A percentile compares a stretch with the other conserved stretches of the same genome.
These are phyloP conservation scores for Cutaneotrichosporon sp. DNA, from an alignment of 1,284 basidiomycete genomes.

Conservation along the genomic window DNA sequence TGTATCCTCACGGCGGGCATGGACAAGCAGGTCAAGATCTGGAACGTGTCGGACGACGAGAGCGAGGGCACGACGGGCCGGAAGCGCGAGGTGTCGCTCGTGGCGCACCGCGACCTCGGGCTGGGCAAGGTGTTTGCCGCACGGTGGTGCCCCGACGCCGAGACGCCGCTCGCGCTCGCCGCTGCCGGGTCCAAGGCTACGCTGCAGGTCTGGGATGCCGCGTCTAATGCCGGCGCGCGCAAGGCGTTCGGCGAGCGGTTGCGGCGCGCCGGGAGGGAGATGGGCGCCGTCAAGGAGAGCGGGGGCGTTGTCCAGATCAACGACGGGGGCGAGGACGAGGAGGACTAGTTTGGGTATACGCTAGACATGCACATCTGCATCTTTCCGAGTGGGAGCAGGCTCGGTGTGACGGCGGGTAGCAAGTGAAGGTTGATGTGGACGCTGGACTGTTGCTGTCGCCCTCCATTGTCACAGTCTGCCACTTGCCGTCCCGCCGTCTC, in stretches of 20 bases:
- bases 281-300: slow-evolving; percentile 63
- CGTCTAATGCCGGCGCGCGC: slow-evolving; percentile 71
- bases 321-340: slow-evolving; percentile 68
- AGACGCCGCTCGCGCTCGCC: slow-evolving; percentile 85
- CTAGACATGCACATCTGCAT: slow-evolving; percentile 4
- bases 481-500: too few relatives aligned
- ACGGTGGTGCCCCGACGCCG: slow-evolving; percentile 79
- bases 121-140: slow-evolving; percentile 94
- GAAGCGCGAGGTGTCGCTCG: slow-evolving; percentile 80
- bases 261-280: slow-evolving; percentile 64
- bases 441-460: too few relatives aligned
- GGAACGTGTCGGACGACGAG: slow-evolving; percentile 77
- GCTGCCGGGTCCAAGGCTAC: slow-evolving; percentile 92
- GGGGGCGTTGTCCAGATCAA: slow-evolving; percentile 68
- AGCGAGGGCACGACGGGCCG: slow-evolving; percentile 56
- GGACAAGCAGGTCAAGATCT: slow-evolving; percentile 91
- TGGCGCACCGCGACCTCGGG: slow-evolving; percentile 87
- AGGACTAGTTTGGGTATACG: slow-evolving; percentile 55
- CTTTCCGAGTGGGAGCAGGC: background rate
- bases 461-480: too few relatives aligned
- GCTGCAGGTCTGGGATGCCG: slow-evolving; percentile 92
- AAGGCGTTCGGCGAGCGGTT: slow-evolving; percentile 77
- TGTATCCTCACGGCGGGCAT: slow-evolving; percentile 90
- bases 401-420: too few relatives aligned
- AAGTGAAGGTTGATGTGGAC: too few relatives aligned